Base-by-base conservation (phyloP, 2,329 filamentous ascomycete species). In the Aspergillus terreus region DNA sequence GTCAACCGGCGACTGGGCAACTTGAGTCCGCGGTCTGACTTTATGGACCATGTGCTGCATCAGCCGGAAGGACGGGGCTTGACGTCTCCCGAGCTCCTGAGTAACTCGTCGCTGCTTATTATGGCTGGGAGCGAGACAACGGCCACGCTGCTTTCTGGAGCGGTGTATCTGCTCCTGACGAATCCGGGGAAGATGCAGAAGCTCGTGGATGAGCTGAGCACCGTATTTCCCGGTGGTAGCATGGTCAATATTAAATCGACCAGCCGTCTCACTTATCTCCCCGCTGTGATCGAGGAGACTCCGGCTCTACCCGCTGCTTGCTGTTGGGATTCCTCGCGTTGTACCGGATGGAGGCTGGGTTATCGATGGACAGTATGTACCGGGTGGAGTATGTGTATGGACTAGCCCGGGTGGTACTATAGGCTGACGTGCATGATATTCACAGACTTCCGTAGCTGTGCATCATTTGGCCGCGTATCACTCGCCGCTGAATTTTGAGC, bases 281-380 rank as follows among this genome's bases (percentile, higher is more conserved):
- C 68, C 5, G 75, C 74, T 1, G 71, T 68, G 47, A 66, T 79
- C 14, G 70, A 78, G 46, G 76, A 79, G 54, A 58, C 70, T 0
- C 53, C 71, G 76, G 30, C 58, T 78, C 46, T 69, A 71, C 2
- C 74, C 76, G 0, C 67, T 73, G 0, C 69, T 71, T 1, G 59
- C 65, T 3, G 49, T 32, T 27, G 36, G 53, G 19, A 54, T 63
- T 10, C 49, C 55, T 3, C 61, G 47, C 57, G 62, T 47, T 48
- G 67, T 47, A 49, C 75, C 43, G 56, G 62, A 48, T 55, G 38
- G 66, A 52, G 53, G 71, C 55, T 48, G 68, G 1, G 32, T 53
- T 1, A 62, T 77, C 32, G 65, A 68, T 17, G 66, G 71, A 4
- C 52, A 66, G 0, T 59, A 63, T 25, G 61, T 78, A 63, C 72